Base-by-base conservation (phyloP, 148 eudicot genomes). In the Amaranthus palmeri region DNA sequence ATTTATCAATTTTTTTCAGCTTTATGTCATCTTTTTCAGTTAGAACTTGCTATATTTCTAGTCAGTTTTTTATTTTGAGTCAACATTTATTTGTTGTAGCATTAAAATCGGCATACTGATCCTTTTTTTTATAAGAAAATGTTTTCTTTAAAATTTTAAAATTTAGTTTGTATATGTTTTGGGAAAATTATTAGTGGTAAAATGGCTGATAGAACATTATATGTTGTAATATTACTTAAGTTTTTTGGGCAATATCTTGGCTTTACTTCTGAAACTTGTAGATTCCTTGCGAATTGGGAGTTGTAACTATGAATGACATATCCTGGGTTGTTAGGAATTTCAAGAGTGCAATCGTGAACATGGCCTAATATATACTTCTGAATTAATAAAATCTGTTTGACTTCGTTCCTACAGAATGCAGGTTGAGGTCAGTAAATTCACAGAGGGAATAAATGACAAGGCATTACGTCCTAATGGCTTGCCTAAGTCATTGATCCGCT, bases 381-480 rank as follows among this genome's bases (percentile, higher is more conserved):
- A 69, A 17, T 58, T 58, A 58, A 6, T 4, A 62, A 7, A 43
- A 13, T 13, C 25, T 69, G 15, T 44, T 54, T 66, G 40, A 63
- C 51, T 60, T 42, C 74, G 69, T 53, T 15, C 47, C 70, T 72
- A 74, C 88, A 95, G 99, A 75, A 96, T 96, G 99, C 99, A 96
- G 88, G 99, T 96, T 54, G 99, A 96, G 80, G 97, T 96, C 74
- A 96, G 99, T 82, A 96, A 90, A 79, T 92, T 86, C 79, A 96
- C 99, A 4, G 99, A 96, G 86, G 99, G 99, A 50, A 81, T 83
- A 44, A 84, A 79, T 78, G 96, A 90, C 14, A 92, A 88, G 83
- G 92, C 82, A 43, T 51, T 92, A 61, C 83, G 99, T 59, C 99
- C 99, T 50, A 96, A 96, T 78, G 99, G 99, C 54, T 82, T 96